These are phyloP conservation scores for Boletus reticuloceps DNA, from an alignment of 768 basidiomycete species.

Conservation along the genomic window DNA sequence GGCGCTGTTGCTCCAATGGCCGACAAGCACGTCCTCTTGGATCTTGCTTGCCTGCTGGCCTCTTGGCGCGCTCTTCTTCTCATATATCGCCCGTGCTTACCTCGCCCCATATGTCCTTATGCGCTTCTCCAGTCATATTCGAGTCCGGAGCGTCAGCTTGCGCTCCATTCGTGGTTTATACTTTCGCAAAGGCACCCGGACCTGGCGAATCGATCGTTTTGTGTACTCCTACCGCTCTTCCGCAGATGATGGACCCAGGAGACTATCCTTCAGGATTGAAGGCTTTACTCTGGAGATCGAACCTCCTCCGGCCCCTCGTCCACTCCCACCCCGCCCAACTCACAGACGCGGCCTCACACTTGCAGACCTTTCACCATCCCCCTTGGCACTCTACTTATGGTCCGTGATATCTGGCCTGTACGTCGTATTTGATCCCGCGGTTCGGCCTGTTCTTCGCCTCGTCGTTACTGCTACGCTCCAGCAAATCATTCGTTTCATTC, in stretches of 20 bases:
- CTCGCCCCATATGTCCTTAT: constrained; percentile 63
- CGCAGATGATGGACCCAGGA: constrained; percentile 45
- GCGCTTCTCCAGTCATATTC: constrained; percentile 56
- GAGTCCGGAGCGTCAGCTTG: constrained; percentile 70
- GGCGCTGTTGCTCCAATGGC: constrained; percentile 19
- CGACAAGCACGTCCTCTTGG: constrained; percentile 32
- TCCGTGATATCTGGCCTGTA: constrained; percentile 36
- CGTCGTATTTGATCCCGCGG: constrained; percentile 50
- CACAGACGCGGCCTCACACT: constrained; percentile 44
- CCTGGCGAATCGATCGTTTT: constrained; percentile 67
- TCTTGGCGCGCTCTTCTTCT: constrained; percentile 50
- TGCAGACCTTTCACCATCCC: constrained; percentile 37
- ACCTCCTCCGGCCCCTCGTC: constrained; percentile 13
- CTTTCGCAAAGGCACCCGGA: constrained; percentile 52
- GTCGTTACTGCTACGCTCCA: constrained; percentile 54
- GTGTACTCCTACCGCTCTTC: constrained; percentile 53
- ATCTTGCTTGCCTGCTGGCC: constrained; percentile 47
- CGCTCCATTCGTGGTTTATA: constrained; percentile 78
- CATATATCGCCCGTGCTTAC: constrained; percentile 61
- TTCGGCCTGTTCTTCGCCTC: constrained; percentile 61
- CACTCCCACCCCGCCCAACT: constrained; percentile 17
- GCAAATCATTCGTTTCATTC: constrained; percentile 60
- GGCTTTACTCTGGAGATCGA: constrained; percentile 55
- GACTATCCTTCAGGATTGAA: constrained; percentile 62
- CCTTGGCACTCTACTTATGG: constrained; percentile 35